These are phyloP conservation scores for Daldinia grandis DNA, from an alignment of 495 filamentous ascomycete species.

Conservation along the genomic window DNA sequence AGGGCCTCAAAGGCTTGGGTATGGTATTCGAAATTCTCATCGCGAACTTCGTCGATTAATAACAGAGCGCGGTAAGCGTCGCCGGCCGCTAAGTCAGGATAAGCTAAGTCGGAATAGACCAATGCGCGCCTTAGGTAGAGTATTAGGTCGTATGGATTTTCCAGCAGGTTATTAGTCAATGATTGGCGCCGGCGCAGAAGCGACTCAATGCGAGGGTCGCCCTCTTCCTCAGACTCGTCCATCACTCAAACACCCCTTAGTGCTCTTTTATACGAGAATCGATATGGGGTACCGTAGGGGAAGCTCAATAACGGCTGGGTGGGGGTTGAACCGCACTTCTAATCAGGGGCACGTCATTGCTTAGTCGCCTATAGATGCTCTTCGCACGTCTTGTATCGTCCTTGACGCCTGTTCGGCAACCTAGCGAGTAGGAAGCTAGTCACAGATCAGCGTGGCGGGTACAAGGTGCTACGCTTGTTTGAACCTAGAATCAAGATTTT, in stretches of 20 bases:
- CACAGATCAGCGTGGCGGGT: constrained; percentile 30
- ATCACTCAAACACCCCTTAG: constrained; percentile 41
- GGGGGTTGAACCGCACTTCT: constrained; percentile 37
- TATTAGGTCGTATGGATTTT: constrained; percentile 78
- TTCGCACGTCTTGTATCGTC: neutral
- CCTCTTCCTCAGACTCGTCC: constrained; percentile 54
- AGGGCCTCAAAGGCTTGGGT: constrained; percentile 60
- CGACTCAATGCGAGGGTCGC: constrained; percentile 45
- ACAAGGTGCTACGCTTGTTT: constrained; percentile 22
- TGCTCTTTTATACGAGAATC: constrained; percentile 28
- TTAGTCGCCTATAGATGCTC: constrained; percentile 15
- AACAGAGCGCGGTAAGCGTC: constrained; percentile 92
- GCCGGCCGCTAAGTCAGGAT: constrained; percentile 87
- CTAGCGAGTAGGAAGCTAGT: constrained; percentile 13
- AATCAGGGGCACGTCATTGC: constrained; percentile 39
- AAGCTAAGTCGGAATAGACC: constrained; percentile 76
- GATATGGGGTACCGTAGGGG: constrained; percentile 21
- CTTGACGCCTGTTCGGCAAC: neutral
- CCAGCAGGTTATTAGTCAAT: constrained; percentile 58
- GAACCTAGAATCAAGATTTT: constrained; percentile 22
- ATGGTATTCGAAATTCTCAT: constrained; percentile 74
- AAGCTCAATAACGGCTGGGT: constrained; percentile 16
- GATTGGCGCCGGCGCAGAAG: constrained; percentile 57
- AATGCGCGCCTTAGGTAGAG: constrained; percentile 76
- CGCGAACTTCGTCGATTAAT: constrained; percentile 78